phyloP scores from a whole-genome alignment of 352 stramenopile genomes.

The Phytophthora tubulina region DNA sequence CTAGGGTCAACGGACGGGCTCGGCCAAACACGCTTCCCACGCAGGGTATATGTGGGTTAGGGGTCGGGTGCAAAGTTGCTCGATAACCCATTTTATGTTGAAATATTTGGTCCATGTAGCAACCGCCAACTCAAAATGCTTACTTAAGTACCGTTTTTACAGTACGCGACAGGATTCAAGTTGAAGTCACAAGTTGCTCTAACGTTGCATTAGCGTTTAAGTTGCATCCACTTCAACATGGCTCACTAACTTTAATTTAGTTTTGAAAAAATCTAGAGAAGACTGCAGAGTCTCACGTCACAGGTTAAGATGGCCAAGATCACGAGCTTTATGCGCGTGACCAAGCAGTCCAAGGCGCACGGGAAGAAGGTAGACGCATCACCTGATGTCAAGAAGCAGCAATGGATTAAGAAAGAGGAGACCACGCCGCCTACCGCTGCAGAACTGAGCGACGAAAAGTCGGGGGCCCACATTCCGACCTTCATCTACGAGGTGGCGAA shows the following conservation, averaged over 20 bases:
- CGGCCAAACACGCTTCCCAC: too few relatives aligned
- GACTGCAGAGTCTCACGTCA: neutral
- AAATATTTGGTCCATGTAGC: too few relatives aligned
- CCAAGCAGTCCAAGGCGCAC: conserved; percentile 59
- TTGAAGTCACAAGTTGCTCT: neutral
- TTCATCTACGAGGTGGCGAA: conserved; percentile 63
- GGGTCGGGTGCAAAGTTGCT: too few relatives aligned
- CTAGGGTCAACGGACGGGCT: too few relatives aligned
- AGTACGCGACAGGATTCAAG: too few relatives aligned
- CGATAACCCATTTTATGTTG: too few relatives aligned
- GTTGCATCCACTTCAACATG: conserved; percentile 26
- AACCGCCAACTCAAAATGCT: too few relatives aligned
- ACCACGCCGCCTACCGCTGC: neutral
- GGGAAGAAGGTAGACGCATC: conserved; percentile 39
- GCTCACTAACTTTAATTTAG: neutral
- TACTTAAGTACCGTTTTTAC: too few relatives aligned
- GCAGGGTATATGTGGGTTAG: too few relatives aligned
- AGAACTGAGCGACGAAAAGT: conserved; percentile 35
- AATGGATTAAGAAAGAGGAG: conserved; percentile 16
- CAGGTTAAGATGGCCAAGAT: conserved; percentile 64
- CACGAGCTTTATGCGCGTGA: conserved; percentile 74
- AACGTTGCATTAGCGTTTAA: conserved; percentile 4
- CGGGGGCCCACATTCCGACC: conserved; percentile 50
- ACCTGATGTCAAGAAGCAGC: conserved; percentile 23
- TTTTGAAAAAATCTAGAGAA: neutral